Percentiles rank a stretch among this genome's conserved stretches.
Conservation (phyloP, 225 moss, liverwort and hornwort species). For the Thuidium tamariscinum region DNA sequence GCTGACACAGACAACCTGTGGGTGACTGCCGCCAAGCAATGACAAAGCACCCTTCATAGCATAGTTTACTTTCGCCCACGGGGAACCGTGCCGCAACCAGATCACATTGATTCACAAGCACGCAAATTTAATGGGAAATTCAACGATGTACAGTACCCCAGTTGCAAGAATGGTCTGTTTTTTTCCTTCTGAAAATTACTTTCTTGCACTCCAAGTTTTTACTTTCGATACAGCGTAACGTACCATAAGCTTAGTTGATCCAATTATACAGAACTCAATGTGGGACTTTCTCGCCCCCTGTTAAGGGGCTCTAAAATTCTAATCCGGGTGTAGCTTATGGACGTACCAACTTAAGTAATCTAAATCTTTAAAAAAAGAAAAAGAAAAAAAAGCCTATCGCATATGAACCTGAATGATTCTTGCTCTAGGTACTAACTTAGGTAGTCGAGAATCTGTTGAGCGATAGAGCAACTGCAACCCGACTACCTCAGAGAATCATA, state of each 20-base stretch:
- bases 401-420: neutral
- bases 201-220: constrained; percentile 4
- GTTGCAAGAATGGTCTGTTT: neutral
- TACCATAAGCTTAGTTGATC: neutral
- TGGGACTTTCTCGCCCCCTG: constrained; percentile 14
- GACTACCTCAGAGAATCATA: constrained; percentile 3
- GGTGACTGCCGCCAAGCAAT: constrained; percentile 14
- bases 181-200: neutral
- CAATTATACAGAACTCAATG: constrained; percentile 20
- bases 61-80: neutral
- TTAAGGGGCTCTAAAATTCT: constrained; percentile 11
- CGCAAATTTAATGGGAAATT: neutral
- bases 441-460: neutral
- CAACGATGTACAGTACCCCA: neutral
- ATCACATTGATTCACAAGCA: constrained; percentile 11
- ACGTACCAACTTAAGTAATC: neutral
- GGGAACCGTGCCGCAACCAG: constrained; percentile 8
- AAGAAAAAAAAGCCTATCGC: neutral
- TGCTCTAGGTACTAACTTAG: neutral
- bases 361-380: neutral
- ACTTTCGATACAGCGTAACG: neutral
- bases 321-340: neutral
- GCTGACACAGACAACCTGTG: constrained; percentile 20
- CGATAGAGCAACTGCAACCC: neutral
- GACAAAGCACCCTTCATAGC: neutral